Base-by-base conservation (phyloP, 2,329 filamentous ascomycete species). In the Fonsecaea monophora region DNA sequence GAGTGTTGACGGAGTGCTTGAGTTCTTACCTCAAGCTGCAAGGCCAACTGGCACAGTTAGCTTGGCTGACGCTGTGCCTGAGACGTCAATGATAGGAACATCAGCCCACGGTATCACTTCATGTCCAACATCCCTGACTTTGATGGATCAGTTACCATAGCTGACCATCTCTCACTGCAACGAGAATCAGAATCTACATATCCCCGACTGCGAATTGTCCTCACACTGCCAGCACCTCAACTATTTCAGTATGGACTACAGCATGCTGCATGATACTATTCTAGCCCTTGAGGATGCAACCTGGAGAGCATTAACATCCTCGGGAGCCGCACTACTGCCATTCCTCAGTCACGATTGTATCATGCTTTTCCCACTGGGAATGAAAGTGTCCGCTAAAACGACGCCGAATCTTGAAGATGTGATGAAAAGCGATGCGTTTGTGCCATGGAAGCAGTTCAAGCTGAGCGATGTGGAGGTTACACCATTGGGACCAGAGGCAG, bases 301-400 rank as follows among this genome's bases (percentile, higher is more conserved):
- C 4, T 73, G 71, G 72, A 60, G 57, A 60, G 72, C 69, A 18
- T 56, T 73, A 34, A 65, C 64, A 57, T 37, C 64, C n/a, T 63
- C 48, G n/a, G 72, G 72, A 13, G 48, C 57, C 8, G 68, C 64
- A 8, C 65, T 73, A 2, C 61, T 73, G 13, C 72, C 71, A 54
- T 73, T 71, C 61, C 70, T 73, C 53, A 70, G 68, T 34, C 57
- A 54, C 37, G 72, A 73, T 34, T 73, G 72, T 65, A 63, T 70
- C 57, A 71, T 73, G 68, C 55, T 69, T 21, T 73, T 73, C 53
- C 72, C 71, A 3, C 13, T 73, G 56, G 72, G 72, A 18, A 56
- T 73, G 56, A 69, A 70, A 50, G 56, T 73, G 4, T 71, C 71
- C 4, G 59, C 60, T 12, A 70, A 53, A 30, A 66, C 68, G 42